These are phyloP conservation scores for Thozetella sp. DNA, from an alignment of 495 filamentous ascomycete species.

Conservation along the genomic window DNA sequence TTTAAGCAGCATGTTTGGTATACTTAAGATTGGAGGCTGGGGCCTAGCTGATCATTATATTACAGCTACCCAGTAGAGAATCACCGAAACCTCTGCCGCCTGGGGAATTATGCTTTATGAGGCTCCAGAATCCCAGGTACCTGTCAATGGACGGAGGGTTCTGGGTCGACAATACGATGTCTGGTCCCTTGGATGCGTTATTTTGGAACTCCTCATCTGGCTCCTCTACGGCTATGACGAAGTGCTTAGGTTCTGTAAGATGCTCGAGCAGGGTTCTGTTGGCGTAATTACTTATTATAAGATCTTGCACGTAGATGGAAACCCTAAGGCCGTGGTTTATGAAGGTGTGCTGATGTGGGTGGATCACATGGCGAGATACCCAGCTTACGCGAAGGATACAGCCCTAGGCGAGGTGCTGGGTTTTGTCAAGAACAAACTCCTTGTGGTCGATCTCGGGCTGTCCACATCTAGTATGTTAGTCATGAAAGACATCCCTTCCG, in stretches of 20 bases:
- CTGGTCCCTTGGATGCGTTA: slow-evolving; percentile 40
- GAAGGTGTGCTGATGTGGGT: slow-evolving; percentile 6
- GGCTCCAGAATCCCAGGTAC: slow-evolving; percentile 23
- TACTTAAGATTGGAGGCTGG: slow-evolving; percentile 23
- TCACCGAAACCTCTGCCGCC: slow-evolving; percentile 11
- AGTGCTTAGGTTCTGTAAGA: slow-evolving; percentile 15
- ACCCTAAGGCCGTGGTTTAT: slow-evolving; percentile 6
- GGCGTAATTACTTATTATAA: slow-evolving; percentile 3
- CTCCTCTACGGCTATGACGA: slow-evolving; percentile 24
- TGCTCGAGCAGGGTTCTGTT: too few species aligned
- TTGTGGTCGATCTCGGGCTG: slow-evolving; percentile 21
- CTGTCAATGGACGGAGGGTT: not conserved
- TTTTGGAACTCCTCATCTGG: slow-evolving; percentile 37
- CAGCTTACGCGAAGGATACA: slow-evolving; percentile 14
- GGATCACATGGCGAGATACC: slow-evolving; percentile 7
- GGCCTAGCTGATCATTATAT: slow-evolving; percentile 23
- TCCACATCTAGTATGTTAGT: too few species aligned
- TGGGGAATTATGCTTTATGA: too few species aligned
- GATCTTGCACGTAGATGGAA: not conserved
- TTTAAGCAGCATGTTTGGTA: slow-evolving; percentile 9
- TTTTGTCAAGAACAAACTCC: slow-evolving; percentile 16
- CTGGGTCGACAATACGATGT: slow-evolving; percentile 33
- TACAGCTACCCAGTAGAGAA: slow-evolving; percentile 6
- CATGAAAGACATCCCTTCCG: too few species aligned
- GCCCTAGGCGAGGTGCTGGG: slow-evolving; percentile 16